phyloP scores from a whole-genome alignment of 495 filamentous ascomycete genomes.

The Daldinia decipiens region DNA sequence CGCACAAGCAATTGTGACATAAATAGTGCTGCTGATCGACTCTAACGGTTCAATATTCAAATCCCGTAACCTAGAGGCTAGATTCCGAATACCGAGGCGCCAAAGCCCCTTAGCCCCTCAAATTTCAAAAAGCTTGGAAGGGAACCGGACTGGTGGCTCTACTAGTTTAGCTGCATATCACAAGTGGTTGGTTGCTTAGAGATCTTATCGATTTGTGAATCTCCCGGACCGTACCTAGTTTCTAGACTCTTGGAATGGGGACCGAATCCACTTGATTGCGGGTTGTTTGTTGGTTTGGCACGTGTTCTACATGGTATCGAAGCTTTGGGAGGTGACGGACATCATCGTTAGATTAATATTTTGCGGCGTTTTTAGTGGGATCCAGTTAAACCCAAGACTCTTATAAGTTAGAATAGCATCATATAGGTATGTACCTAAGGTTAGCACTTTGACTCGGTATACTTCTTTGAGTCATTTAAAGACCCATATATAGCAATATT shows the following conservation, averaged over 20 bases:
- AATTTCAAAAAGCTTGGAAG: slow-evolving; percentile 18
- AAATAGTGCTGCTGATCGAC: too few species aligned
- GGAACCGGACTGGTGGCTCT: not conserved
- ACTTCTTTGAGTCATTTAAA: not conserved
- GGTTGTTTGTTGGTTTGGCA: not conserved
- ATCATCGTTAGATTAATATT: not conserved
- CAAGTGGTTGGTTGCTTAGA: slow-evolving; percentile 10
- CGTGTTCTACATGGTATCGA: not conserved
- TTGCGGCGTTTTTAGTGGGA: not conserved
- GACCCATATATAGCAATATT: not conserved
- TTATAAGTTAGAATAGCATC: not conserved
- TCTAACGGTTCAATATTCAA: not conserved
- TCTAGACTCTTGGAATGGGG: not conserved
- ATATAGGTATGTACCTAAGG: too few species aligned
- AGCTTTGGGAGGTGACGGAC: not conserved
- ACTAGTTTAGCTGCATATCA: slow-evolving; percentile 19
- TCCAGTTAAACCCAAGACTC: not conserved
- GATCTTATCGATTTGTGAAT: slow-evolving; percentile 10
- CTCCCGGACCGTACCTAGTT: slow-evolving; percentile 30
- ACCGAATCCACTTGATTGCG: slow-evolving; percentile 11
- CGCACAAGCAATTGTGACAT: too few species aligned
- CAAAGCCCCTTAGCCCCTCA: slow-evolving; percentile 29
- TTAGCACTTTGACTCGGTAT: not conserved
- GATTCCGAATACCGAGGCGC: slow-evolving; percentile 23
- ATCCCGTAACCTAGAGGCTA: too few species aligned